Evolutionary conservation across 345 rosid species (phyloP).

Genomic region (Brassica cretica): DNA sequence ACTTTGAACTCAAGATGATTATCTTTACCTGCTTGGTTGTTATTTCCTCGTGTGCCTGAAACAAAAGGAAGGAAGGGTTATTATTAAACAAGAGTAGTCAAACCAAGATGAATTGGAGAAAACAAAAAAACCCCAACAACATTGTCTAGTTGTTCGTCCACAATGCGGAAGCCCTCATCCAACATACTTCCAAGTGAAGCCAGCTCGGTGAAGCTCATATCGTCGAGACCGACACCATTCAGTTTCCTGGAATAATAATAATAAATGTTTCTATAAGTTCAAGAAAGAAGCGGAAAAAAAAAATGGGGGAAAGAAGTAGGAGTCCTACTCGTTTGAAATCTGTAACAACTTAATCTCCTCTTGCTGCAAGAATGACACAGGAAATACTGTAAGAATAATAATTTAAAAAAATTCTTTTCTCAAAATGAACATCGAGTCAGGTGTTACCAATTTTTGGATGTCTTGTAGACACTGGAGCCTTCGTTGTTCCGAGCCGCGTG

Average conservation of each 20-base stretch:
- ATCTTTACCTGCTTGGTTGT: neutral
- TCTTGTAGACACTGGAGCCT: neutral
- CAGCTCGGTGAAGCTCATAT: neutral
- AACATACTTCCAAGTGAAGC: neutral
- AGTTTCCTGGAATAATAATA: neutral
- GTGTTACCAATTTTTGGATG: neutral
- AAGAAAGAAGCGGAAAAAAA: neutral
- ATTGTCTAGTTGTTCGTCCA: neutral
- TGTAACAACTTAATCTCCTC: neutral
- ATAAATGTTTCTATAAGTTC: neutral
- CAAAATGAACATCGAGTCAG: neutral
- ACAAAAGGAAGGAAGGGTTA: neutral
- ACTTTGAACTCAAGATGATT: neutral
- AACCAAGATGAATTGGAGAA: neutral
- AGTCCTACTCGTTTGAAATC: neutral
- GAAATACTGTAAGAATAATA: neutral
- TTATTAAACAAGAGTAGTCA: neutral
- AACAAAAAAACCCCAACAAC: neutral
- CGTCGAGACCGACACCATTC: neutral
- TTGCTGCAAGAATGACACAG: neutral
- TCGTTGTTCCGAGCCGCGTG: neutral
- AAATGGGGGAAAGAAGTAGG: neutral
- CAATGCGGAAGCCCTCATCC: neutral
- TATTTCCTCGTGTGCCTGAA: neutral
- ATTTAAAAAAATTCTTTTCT: too few relatives aligned